A percentile compares a stretch with the other conserved stretches of the same genome.
Evolutionary conservation across 75 land plant genomes (phyloP).

Genomic region (Pinus tabuliformis): DNA sequence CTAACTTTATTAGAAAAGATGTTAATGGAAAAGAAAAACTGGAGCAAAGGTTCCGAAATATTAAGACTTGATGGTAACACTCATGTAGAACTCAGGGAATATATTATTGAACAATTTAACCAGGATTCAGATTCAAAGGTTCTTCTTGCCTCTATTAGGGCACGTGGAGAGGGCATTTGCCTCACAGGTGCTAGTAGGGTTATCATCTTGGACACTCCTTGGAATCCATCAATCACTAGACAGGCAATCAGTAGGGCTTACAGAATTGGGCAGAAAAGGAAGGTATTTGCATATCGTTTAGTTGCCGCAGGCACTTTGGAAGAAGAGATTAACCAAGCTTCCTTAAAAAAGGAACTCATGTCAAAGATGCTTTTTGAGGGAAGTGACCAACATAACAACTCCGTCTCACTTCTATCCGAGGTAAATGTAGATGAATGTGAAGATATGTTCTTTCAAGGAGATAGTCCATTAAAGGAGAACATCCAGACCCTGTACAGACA

Average conservation of each 20-base stretch:
- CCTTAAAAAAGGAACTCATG: conserved; percentile 75
- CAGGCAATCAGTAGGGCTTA: conserved; percentile 95
- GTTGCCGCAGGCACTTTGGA: conserved; percentile 75
- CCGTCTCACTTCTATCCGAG: conserved; percentile 27
- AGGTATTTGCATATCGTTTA: conserved; percentile 67
- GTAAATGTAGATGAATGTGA: conserved; percentile 30
- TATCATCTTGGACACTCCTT: conserved; percentile 69
- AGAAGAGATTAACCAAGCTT: conserved; percentile 56
- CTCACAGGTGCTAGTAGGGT: conserved; percentile 88
- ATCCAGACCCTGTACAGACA: no score
- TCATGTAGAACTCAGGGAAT: conserved; percentile 39
- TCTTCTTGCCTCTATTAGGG: conserved; percentile 84
- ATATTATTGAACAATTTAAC: conserved; percentile 64
- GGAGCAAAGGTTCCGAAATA: conserved; percentile 60
- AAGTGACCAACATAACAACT: conserved; percentile 21
- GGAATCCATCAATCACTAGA: conserved; percentile 83
- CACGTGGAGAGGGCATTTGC: conserved; percentile 95
- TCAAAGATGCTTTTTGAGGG: conserved; percentile 76
- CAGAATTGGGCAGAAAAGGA: conserved; percentile 83
- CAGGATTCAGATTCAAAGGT: conserved; percentile 52
- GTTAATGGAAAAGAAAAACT: conserved; percentile 33
- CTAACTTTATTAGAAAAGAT: conserved; percentile 58
- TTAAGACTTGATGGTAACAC: conserved; percentile 64
- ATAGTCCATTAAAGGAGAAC: not conserved
- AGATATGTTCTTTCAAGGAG: conserved; percentile 50